A percentile compares a stretch with the other conserved stretches of the same genome.
Evolutionary conservation across 1,284 basidiomycete species (phyloP).

Genomic region (Cutaneotrichosporon arboriforme): DNA sequence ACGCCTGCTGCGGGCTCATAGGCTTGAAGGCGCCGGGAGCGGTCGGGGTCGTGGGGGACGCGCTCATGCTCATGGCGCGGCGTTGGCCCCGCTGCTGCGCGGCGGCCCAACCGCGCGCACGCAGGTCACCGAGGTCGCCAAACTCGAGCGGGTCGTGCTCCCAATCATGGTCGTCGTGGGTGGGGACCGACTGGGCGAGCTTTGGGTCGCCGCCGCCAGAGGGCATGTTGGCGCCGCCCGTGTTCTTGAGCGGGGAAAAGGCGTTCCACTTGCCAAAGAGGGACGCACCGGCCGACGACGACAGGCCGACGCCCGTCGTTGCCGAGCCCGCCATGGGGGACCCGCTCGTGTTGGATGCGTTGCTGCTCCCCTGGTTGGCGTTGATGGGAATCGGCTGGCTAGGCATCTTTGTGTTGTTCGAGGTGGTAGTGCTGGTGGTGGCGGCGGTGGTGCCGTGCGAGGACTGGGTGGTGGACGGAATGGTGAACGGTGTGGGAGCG

Average conservation of each 20-base stretch:
- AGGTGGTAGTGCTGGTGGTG: not conserved
- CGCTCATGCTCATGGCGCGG: conserved; percentile 30
- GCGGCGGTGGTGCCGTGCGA: not conserved
- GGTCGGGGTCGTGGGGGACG: conserved; percentile 14
- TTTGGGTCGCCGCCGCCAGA: too few species aligned
- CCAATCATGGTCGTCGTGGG: conserved; percentile 17
- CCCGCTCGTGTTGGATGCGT: conserved; percentile 15
- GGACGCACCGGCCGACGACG: conserved; percentile 2
- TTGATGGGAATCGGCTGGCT: conserved; percentile 16
- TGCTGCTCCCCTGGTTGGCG: not conserved
- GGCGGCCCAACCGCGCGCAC: conserved; percentile 25
- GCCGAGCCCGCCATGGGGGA: conserved; percentile 23
- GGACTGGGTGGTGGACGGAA: not conserved
- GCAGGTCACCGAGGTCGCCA: conserved; percentile 35
- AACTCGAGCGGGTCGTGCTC: conserved; percentile 37
- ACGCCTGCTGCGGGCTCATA: conserved; percentile 9
- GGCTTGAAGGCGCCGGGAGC: conserved; percentile 4
- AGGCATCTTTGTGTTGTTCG: not conserved
- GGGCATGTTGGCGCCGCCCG: not conserved
- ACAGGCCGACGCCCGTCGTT: conserved; percentile 4
- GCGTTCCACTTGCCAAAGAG: conserved; percentile 18
- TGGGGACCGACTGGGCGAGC: not conserved
- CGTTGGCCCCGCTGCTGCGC: conserved; percentile 21
- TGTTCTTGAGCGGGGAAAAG: conserved; percentile 3
- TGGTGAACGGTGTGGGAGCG: not conserved